Base-by-base conservation (phyloP, 495 filamentous ascomycete species). In the Aspergillus sclerotiicarbonarius region DNA sequence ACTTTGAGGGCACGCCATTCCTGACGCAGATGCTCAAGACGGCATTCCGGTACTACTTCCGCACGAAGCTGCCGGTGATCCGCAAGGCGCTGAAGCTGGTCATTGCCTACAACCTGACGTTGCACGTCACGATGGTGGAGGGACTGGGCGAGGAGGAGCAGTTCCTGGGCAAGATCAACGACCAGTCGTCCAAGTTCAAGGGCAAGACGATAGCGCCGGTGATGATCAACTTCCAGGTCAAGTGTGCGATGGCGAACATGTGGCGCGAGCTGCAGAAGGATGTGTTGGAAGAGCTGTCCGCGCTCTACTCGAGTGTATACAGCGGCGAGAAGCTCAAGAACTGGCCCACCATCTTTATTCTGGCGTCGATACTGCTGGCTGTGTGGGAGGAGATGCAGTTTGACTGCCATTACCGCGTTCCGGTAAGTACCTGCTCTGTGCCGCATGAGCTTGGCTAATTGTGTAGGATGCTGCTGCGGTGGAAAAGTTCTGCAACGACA, bases 341-440 rank as follows among this genome's bases (percentile, higher is more conserved):
- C 77, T 96, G 92, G 92, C 92, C 92, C 6, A 96, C 91, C 8
- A 96, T 96, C 70, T 96, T 96, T 80, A 91, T 96, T 78, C 81
- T 96, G 37, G 91, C 91, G 29, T 90, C 89, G 6, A 91, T 96
- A 57, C 82, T 96, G 10, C 79, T 96, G 51, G 90, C 89, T 31
- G 90, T 96, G 8, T 96, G 92, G 92, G 92, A 96, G 71, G 87
- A 95, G 78, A 96, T 96, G 84, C 92, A 96, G 70, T 96, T 96
- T 71, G 92, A 96, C 71, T 91, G 87, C 79, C 89, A 94, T 69
- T 96, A 96, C 78, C 88, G 91, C 45, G 85, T 91, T 9, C 90
- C 88, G 12, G 76, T 80, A 62, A 70, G 75, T 67, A 29, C 21
- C n/a, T n/a, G n/a, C n/a, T n/a, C n/a, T n/a, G n/a, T n/a, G n/a